Evolutionary conservation across 805 yeast species (phyloP), one percentile per base, ranked within the genome.

Genomic region (Brettanomyces bruxellensis): DNA sequence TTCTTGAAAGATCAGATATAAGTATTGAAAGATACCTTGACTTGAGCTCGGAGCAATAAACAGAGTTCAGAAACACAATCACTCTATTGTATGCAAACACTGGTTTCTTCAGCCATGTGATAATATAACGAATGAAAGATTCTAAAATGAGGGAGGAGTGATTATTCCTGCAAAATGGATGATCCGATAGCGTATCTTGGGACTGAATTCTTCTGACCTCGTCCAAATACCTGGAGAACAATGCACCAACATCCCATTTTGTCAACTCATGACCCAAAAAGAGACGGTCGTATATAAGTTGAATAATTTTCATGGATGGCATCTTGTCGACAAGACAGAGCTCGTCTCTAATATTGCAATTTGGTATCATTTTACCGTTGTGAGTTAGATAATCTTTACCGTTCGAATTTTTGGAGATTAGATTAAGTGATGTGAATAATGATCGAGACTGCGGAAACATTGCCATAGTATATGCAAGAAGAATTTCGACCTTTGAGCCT

Each of bases 391-490:
- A 36, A 14, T 14, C 7, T 14, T 6, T 28, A 28, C 32, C 32
- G 7, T 28, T 28, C 11, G 32, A 6, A 28, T 28, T 9, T 28
- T 34, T 42, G n/a, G 8, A 22, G 25, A 42, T 18, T 6, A 42
- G 32, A 5, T 39, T 38, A 13, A 30, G 24, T 8, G 24, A n/a
- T 14, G 25, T 30, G 5, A 53, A 41, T 9, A 48, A 6, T 12
- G 40, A 25, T 3, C 24, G 18, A 9, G 45, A 48, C 9, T 41
- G 44, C 3, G 55, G 54, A 30, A 45, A 52, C 24, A 53, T 25
- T 24, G 46, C 40, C 6, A 47, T 34, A 14, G 48, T 34, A 34
- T 53, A 53, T 14, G 50, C 38, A 11, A 50, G 25, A 12, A 47
- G 39, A 9, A 52, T 36, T 24, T 36, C 30, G 13, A 45, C 49